Base-by-base conservation (phyloP, 805 yeast genomes). In the Myxozyma vanderwaltii region DNA sequence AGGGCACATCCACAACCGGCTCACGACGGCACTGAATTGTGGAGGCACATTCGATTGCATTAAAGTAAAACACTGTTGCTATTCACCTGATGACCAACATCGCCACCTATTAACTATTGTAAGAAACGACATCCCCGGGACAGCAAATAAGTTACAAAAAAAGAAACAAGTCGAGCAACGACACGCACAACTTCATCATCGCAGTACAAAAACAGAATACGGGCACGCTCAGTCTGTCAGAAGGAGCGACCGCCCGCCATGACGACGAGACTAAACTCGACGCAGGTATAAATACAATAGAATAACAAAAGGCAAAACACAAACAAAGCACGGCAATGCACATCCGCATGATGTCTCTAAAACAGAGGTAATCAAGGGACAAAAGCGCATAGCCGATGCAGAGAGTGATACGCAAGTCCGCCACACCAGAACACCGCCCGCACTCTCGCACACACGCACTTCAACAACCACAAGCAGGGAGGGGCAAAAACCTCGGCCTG, bases 21-120 rank as follows among this genome's bases (percentile, higher is more conserved):
- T 31, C 50, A 46, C 50, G 13, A 21, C 38, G 50, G 39, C 50
- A 46, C 39, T 46, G 50, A 29, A 26, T 29, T 31, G 50, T 46
- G 50, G 50, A 46, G 50, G 50, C 50, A 46, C 50, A 31, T 12
- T 46, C 31, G 50, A 46, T 46, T 48, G 52, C 52, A 48, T 36
- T 48, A 44, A 46, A 38, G 23, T 19, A 31, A 31, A 43, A 35
- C 39, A 33, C 33, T 36, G 41, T 39, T 43, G 51, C 49, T 45
- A 48, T 58, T 48, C 50, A 67, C 69, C 69, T 66, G 68, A 57
- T 65, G 68, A 45, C 68, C 68, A 56, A 59, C 40, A 46, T 58
- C 63, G 61, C 68, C 68, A 57, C 68, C 67, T 64, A 63, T 31
- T 43, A 49, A 59, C 51, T 39, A 29, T 21, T 27, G 60, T 60